phyloP scores from a whole-genome alignment of 805 yeast genomes.

The Ogataea trehalophila region DNA sequence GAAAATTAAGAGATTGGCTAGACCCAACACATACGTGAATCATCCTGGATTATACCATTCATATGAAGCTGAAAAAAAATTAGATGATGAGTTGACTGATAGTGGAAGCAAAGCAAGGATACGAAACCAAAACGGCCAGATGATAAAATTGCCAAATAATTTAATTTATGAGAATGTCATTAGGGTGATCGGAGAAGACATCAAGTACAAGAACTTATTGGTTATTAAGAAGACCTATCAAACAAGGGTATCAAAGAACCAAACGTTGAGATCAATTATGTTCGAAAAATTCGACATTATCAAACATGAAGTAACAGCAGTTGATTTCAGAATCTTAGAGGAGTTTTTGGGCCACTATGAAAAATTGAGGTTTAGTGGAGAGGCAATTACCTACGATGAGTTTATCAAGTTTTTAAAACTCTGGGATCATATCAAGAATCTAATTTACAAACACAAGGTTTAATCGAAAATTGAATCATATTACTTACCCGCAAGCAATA shows the following conservation, averaged over 20 bases:
- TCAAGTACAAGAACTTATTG: slow-evolving; percentile 38
- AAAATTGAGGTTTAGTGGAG: slow-evolving; percentile 59
- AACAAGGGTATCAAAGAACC: slow-evolving; percentile 16
- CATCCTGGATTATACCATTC: slow-evolving; percentile 46
- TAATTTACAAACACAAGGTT: slow-evolving; percentile 11
- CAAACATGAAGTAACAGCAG: slow-evolving; percentile 3
- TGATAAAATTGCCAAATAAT: slow-evolving; percentile 21
- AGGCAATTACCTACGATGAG: slow-evolving; percentile 51
- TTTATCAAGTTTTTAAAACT: slow-evolving; percentile 55
- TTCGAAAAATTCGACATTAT: slow-evolving; percentile 21
- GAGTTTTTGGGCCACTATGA: slow-evolving; percentile 57
- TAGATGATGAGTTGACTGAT: slow-evolving; percentile 1
- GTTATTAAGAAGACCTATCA: slow-evolving; percentile 15
- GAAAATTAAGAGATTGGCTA: slow-evolving; percentile 34
- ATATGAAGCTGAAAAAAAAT: slow-evolving; percentile 3
- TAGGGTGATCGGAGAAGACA: slow-evolving; percentile 54
- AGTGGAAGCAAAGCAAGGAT: neutral
- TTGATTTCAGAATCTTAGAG: slow-evolving; percentile 11
- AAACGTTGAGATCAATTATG: slow-evolving; percentile 26
- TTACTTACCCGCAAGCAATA: neutral
- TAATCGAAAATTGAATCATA: neutral
- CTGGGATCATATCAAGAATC: slow-evolving; percentile 22
- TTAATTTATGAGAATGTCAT: slow-evolving; percentile 50
- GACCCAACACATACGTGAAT: slow-evolving; percentile 38
- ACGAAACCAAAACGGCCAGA: neutral